Percentiles rank a stretch among this genome's conserved stretches.
Evolutionary conservation across 2,329 filamentous ascomycete genomes (phyloP).

Genomic region (Aspergillus novofumigatus): DNA sequence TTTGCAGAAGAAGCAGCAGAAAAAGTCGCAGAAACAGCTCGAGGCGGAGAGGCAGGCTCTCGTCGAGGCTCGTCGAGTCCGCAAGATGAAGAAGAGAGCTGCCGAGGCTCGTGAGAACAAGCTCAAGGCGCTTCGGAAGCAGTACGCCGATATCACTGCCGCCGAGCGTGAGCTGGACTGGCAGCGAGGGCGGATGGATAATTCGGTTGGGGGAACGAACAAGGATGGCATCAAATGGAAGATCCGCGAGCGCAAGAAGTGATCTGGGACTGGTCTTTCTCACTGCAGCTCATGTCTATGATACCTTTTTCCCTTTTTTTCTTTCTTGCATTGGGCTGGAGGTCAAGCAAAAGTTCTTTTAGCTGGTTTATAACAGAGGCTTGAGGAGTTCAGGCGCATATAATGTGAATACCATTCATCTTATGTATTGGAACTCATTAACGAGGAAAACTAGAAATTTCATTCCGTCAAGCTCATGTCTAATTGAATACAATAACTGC

Average conservation of each 20-base stretch:
- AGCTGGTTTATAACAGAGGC: background rate
- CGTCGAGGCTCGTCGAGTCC: conserved; percentile 34
- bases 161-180: conserved; percentile 55
- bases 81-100: conserved; percentile 47
- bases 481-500: background rate
- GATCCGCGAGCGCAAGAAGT: conserved; percentile 55
- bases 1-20: conserved; percentile 12
- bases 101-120: conserved; percentile 47
- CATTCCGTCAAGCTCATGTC: background rate
- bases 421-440: background rate
- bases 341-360: background rate
- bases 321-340: background rate
- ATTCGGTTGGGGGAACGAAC: conserved; percentile 57
- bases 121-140: conserved; percentile 50
- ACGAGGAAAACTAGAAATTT: background rate
- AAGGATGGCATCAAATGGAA: conserved; percentile 64
- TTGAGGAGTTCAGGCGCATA: background rate
- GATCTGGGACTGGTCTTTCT: conserved; percentile 4
- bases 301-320: conserved; percentile 5
- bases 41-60: conserved; percentile 39
- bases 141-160: conserved; percentile 51
- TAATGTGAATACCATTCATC: background rate
- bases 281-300: background rate
- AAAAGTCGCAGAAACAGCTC: conserved; percentile 44
- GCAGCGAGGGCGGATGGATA: conserved; percentile 60